Percentiles rank a stretch among this genome's conserved stretches.
phyloP scores from a whole-genome alignment of 257 asterid genomes.

The Prunella vulgaris region DNA sequence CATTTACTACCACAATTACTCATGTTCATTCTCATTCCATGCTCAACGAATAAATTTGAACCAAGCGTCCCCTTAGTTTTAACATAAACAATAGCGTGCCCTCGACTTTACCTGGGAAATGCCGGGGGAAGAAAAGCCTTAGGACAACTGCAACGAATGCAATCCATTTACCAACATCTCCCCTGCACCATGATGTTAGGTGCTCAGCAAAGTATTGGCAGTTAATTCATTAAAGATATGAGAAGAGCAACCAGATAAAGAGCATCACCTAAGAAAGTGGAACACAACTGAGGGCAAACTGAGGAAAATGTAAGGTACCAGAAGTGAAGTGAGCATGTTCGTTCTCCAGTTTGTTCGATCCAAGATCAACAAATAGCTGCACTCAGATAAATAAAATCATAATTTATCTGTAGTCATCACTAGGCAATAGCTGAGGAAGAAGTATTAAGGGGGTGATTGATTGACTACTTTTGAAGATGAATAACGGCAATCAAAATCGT shows the following conservation, averaged over 20 bases:
- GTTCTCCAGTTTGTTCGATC: slow-evolving; percentile 96
- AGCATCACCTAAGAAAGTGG: slow-evolving; percentile 54
- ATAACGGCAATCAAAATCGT: too few species aligned
- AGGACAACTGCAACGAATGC: slow-evolving; percentile 78
- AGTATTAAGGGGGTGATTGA: background rate
- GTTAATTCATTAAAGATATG: background rate
- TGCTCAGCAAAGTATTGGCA: background rate
- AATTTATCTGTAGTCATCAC: background rate
- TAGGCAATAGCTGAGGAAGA: background rate
- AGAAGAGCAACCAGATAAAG: background rate
- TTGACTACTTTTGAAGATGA: too few species aligned
- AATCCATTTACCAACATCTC: slow-evolving; percentile 88
- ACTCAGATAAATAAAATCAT: background rate
- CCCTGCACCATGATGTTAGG: slow-evolving; percentile 40
- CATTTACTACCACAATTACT: background rate
- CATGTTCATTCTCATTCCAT: background rate
- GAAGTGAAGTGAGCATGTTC: slow-evolving; percentile 70
- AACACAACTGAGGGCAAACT: slow-evolving; percentile 54
- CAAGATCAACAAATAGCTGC: slow-evolving; percentile 82
- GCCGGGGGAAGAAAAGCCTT: slow-evolving; percentile 92
- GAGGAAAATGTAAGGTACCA: slow-evolving; percentile 82
- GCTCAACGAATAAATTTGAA: background rate
- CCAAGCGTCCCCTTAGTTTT: too few species aligned
- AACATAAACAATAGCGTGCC: background rate
- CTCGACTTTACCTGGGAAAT: slow-evolving; percentile 66